Conservation (phyloP, 2,329 filamentous ascomycete species). For the Colletotrichum tabaci region DNA sequence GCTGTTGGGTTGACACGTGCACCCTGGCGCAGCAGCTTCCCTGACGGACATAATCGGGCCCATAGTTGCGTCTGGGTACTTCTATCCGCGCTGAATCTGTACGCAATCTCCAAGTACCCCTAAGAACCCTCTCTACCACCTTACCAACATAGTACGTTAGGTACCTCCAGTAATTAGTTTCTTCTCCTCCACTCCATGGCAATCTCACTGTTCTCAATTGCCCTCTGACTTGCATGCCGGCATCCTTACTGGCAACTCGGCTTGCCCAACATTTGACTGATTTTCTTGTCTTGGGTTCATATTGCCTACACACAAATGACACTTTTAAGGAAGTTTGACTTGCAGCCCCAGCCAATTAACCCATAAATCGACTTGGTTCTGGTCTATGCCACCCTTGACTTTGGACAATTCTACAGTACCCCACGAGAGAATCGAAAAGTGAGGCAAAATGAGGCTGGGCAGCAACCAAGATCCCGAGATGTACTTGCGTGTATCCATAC, state of each 20-base stretch:
- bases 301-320: background rate
- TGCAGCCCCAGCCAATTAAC: background rate
- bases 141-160: no score
- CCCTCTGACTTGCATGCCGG: conserved; percentile 14
- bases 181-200: background rate
- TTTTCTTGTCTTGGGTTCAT: background rate
- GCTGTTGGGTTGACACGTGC: conserved; percentile 42
- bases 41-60: conserved; percentile 20
- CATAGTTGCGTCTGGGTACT: background rate
- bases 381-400: background rate
- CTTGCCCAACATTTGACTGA: background rate
- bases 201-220: conserved; percentile 3
- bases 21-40: conserved; percentile 40
- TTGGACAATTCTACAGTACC: background rate
- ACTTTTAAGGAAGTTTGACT: background rate
- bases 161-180: no score
- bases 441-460: conserved; percentile 19
- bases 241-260: conserved; percentile 6
- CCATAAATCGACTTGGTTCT: background rate
- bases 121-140: no score
- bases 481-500: background rate
- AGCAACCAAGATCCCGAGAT: background rate
- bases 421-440: background rate
- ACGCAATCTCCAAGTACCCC: background rate
- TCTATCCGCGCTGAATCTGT: background rate